Base-by-base conservation (phyloP, 169 alveolate species). In the Plasmodium ovale region DNA sequence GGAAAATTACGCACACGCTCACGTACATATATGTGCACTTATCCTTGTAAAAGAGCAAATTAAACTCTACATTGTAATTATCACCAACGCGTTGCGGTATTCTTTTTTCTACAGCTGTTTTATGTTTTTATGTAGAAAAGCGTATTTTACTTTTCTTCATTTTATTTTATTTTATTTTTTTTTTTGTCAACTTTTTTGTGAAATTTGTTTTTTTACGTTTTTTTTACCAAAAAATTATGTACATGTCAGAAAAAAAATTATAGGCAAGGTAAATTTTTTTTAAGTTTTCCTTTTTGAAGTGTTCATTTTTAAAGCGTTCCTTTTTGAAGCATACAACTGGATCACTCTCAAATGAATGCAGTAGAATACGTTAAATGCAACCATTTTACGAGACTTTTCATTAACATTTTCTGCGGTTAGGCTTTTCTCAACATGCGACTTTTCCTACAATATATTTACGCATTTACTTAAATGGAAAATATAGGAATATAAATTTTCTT, bases 311-410 rank as follows among this genome's bases (percentile, higher is more conserved):
- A 6, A 39, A 39, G 5, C 9, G 16, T 33, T 14, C n/a, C 33
- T 60, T 64, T 65, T 65, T 21, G 19, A 65, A 65, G 51, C 51
- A 39, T 39, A 39, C 9, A 39, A n/a, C n/a, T n/a, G n/a, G n/a
- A n/a, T n/a, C n/a, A n/a, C n/a, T n/a, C n/a, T n/a, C n/a, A n/a
- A n/a, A n/a, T n/a, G n/a, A n/a, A n/a, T n/a, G n/a, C n/a, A n/a
- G n/a, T n/a, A n/a, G n/a, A n/a, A n/a, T n/a, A n/a, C n/a, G n/a
- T n/a, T n/a, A n/a, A n/a, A n/a, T n/a, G n/a, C n/a, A n/a, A n/a
- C n/a, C n/a, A n/a, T n/a, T n/a, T n/a, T n/a, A n/a, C n/a, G n/a
- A n/a, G n/a, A n/a, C n/a, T n/a, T n/a, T n/a, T n/a, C n/a, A n/a
- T n/a, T n/a, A n/a, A n/a, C n/a, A n/a, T n/a, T n/a, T n/a, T n/a